phyloP scores from a whole-genome alignment of 108 stramenopile species.

The Stephanodiscus minutulus region DNA sequence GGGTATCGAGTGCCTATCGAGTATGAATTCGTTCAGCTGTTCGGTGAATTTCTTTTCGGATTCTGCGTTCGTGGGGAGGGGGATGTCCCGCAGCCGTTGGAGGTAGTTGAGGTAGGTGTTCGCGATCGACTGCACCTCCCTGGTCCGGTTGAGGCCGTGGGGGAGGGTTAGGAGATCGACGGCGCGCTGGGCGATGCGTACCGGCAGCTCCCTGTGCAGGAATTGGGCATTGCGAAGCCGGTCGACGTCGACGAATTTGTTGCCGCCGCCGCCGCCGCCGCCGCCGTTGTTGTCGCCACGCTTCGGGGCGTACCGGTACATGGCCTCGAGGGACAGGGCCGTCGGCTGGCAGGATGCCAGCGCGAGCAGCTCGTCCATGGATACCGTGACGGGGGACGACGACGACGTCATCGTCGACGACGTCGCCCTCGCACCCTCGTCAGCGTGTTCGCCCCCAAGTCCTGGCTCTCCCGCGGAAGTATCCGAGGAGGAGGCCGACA shows the following conservation, averaged over 20 bases:
- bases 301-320: constrained; percentile 83
- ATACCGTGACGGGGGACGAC: constrained; percentile 22
- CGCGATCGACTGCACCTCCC: constrained; percentile 71
- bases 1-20: constrained; percentile 81
- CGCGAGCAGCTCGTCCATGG: constrained; percentile 65
- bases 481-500: background rate
- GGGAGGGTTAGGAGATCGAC: constrained; percentile 85
- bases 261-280: constrained; percentile 4
- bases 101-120: constrained; percentile 75
- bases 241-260: constrained; percentile 44
- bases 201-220: constrained; percentile 86
- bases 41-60: constrained; percentile 72
- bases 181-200: constrained; percentile 91
- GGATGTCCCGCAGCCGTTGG: constrained; percentile 61
- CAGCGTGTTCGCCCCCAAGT: background rate
- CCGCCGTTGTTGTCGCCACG: constrained; percentile 21
- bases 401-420: no score
- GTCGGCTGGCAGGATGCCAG: constrained; percentile 81
- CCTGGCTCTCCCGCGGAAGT: background rate
- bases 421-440: background rate
- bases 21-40: constrained; percentile 43
- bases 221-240: constrained; percentile 89
- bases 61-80: constrained; percentile 57
- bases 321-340: constrained; percentile 76
- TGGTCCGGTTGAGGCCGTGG: constrained; percentile 67